Conservation (phyloP, 371 early-diverging fungal species). For the Rhizopus sp. region DNA sequence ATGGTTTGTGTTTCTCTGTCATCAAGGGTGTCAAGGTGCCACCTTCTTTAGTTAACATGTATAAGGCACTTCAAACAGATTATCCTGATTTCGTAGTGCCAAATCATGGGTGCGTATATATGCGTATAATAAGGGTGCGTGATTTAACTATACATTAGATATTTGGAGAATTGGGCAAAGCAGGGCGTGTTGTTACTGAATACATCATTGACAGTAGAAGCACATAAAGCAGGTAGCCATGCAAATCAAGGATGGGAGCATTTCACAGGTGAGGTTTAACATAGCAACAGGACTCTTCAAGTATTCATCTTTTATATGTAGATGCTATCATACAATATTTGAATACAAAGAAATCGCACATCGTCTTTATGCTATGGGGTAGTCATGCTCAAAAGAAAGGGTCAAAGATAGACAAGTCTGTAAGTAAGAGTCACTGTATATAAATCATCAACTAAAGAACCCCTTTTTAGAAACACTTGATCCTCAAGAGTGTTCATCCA, state of each 20-base stretch:
- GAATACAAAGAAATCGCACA: conserved; percentile 57
- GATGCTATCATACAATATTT: conserved; percentile 82
- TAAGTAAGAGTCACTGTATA: conserved; percentile 22
- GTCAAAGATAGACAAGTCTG: conserved; percentile 54
- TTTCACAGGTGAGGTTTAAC: conserved; percentile 71
- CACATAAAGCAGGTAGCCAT: conserved; percentile 87
- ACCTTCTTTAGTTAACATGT: conserved; percentile 95
- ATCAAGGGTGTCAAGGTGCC: conserved; percentile 75
- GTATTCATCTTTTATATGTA: conserved; percentile 7
- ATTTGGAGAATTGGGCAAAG: conserved; percentile 80
- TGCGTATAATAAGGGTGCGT: no score
- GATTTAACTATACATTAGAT: conserved; percentile 43
- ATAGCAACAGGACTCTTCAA: not conserved
- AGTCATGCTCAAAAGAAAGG: conserved; percentile 82
- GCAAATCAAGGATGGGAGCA: conserved; percentile 88
- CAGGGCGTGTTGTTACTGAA: conserved; percentile 97
- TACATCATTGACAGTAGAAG: conserved; percentile 90
- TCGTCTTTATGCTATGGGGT: conserved; percentile 99
- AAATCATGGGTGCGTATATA: conserved; percentile 53
- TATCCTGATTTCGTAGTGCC: conserved; percentile 66
- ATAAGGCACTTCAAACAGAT: conserved; percentile 77
- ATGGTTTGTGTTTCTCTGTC: conserved; percentile 92
- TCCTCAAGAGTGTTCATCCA: conserved; percentile 92
- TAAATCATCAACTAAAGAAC: not conserved
- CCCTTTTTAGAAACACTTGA: conserved; percentile 71